phyloP scores from a whole-genome alignment of 2,329 filamentous ascomycete species.

The Fusarium marasasianum region DNA sequence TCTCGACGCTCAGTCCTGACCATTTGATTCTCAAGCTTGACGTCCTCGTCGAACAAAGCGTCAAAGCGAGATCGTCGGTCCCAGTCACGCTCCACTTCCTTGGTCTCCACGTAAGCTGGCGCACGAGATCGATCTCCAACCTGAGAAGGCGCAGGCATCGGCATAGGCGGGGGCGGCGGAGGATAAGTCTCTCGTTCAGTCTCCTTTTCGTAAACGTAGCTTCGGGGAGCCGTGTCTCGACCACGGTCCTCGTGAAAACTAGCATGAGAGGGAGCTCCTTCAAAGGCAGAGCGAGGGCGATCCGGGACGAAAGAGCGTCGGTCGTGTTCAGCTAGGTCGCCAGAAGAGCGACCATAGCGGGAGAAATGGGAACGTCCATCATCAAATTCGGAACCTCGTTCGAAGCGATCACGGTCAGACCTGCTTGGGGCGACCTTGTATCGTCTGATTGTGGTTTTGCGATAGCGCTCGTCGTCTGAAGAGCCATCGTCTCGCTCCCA shows the following conservation, averaged over 20 bases:
- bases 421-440: conserved; percentile 60
- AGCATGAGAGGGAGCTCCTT: conserved; percentile 52
- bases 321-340: conserved; percentile 55
- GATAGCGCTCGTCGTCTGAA: conserved; percentile 58
- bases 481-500: conserved; percentile 45
- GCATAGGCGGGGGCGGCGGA: conserved; percentile 35
- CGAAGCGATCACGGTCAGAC: conserved; percentile 54
- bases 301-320: conserved; percentile 58
- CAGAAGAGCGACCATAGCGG: conserved; percentile 50
- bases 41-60: conserved; percentile 59
- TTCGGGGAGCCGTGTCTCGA: conserved; percentile 42
- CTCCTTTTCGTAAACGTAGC: conserved; percentile 38
- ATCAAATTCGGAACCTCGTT: conserved; percentile 55
- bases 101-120: conserved; percentile 48
- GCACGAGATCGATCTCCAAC: conserved; percentile 43
- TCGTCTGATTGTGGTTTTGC: conserved; percentile 59
- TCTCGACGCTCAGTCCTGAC: conserved; percentile 56
- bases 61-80: conserved; percentile 53
- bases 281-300: conserved; percentile 62
- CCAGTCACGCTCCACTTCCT: conserved; percentile 55
- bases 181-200: conserved; percentile 38
- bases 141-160: conserved; percentile 36
- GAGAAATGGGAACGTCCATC: conserved; percentile 59
- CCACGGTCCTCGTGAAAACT: conserved; percentile 59
- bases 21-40: conserved; percentile 62